Evolutionary conservation across 352 stramenopile species (phyloP), one percentile per base, ranked within the genome.

Genomic region (Pythium chondricola): DNA sequence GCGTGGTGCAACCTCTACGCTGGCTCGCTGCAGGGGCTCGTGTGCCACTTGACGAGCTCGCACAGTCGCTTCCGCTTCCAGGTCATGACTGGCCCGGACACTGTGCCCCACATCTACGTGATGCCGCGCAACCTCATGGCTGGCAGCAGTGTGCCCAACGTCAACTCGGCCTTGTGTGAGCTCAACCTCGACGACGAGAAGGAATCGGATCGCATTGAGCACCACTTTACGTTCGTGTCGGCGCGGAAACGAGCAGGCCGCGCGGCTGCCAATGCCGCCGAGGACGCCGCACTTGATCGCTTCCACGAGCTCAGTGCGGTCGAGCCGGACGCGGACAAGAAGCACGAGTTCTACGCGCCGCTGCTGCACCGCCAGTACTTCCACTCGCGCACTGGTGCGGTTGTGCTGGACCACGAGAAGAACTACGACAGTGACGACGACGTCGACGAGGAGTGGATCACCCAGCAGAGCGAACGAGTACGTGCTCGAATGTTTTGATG

Each of bases 371-470:
- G 81, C 36, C 83, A 93, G 56, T 95, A 95, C 58, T 95, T 93
- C 52, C 83, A 95, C 61, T 92, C 83, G 20, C 73, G 82, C 54
- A 95, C 83, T 38, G 77, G 77, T 22, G 77, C 76, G 17, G 81
- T 92, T 10, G 80, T 95, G 22, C 50, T 88, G 48, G 76, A 89
- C 20, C 73, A 88, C 57, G 79, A 90, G 57, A 88, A 87, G 47
- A 65, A 85, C 56, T 91, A 92, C 48, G 83, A 95, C 56, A 92
- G 79, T 22, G 83, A 95, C 41, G 81, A 95, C 42, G 83, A 95
- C 48, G 78, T 95, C 25, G 83, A 95, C 27, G 81, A 93, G 40
- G 78, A 75, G n/a, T 95, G 83, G 83, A 89, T 92, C 51, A 88
- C 80, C 33, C 78, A 91, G 47, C 81, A 91, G 53, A 91, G 78